Evolutionary conservation across 352 stramenopile genomes (phyloP).

Genomic region (Phytophthora megakarya): DNA sequence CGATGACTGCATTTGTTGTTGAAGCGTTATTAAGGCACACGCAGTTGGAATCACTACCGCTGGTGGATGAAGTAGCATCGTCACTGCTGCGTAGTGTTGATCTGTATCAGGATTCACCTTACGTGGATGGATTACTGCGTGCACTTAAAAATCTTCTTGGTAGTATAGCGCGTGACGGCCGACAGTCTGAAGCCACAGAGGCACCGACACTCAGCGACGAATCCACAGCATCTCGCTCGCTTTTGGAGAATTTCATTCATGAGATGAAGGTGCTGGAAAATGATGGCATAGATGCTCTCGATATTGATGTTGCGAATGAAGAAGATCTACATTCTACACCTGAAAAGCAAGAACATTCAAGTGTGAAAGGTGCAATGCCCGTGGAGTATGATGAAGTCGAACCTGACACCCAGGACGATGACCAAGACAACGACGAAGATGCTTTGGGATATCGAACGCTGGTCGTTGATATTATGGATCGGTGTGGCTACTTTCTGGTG

Average conservation of each 20-base stretch:
- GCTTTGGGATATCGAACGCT: slow-evolving; percentile 51
- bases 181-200: slow-evolving; percentile 16
- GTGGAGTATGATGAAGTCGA: slow-evolving; percentile 59
- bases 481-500: slow-evolving; percentile 77
- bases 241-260: slow-evolving; percentile 58
- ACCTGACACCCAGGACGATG: slow-evolving; percentile 28
- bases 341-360: slow-evolving; percentile 21
- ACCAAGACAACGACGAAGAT: slow-evolving; percentile 31
- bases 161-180: slow-evolving; percentile 42
- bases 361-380: slow-evolving; percentile 71
- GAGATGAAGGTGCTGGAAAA: slow-evolving; percentile 65
- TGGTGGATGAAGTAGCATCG: slow-evolving; percentile 76
- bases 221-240: slow-evolving; percentile 16
- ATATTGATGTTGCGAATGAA: slow-evolving; percentile 24
- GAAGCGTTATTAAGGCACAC: slow-evolving; percentile 72
- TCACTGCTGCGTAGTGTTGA: slow-evolving; percentile 79
- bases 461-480: slow-evolving; percentile 75
- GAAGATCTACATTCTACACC: slow-evolving; percentile 11
- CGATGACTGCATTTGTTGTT: slow-evolving; percentile 76
- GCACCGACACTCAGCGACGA: slow-evolving; percentile 1
- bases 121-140: slow-evolving; percentile 55
- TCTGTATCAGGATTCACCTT: slow-evolving; percentile 67
- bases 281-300: slow-evolving; percentile 33
- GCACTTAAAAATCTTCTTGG: slow-evolving; percentile 63
- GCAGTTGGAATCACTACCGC: slow-evolving; percentile 64